Evolutionary conservation across 2,329 filamentous ascomycete species (phyloP).

Genomic region (Xylariaceae sp.): DNA sequence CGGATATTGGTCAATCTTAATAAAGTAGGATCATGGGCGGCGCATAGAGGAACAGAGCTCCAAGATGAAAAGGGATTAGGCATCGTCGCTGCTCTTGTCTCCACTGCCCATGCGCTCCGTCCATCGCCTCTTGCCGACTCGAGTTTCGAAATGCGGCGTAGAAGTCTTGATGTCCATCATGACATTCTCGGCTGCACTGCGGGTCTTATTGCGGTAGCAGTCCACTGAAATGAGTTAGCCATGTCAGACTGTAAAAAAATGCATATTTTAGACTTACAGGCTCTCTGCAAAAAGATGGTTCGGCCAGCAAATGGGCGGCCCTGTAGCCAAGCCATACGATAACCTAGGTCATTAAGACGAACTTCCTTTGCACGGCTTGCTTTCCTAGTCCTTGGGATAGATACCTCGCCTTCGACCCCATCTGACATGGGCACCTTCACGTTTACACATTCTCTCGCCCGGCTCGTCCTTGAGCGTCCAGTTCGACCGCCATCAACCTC

Average conservation of each 20-base stretch:
- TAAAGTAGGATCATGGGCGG: not conserved
- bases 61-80: conserved; percentile 12
- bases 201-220: conserved; percentile 69
- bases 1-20: not conserved
- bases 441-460: conserved; percentile 37
- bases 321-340: conserved; percentile 95
- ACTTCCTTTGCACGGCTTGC: conserved; percentile 74
- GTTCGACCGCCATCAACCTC: conserved; percentile 47
- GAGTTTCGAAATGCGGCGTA: conserved; percentile 83
- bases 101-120: conserved; percentile 51
- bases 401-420: conserved; percentile 67
- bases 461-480: conserved; percentile 34
- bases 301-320: conserved; percentile 85
- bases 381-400: conserved; percentile 70
- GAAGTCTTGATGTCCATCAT: conserved; percentile 71
- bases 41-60: not conserved
- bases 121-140: conserved; percentile 78
- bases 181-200: conserved; percentile 60
- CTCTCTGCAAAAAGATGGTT: conserved; percentile 84
- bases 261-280: conserved; percentile 62
- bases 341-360: conserved; percentile 87
- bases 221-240: conserved; percentile 61
- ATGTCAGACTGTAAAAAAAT: conserved; percentile 6
- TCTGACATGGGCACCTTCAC: conserved; percentile 64
- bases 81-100: conserved; percentile 32